Conservation (phyloP, 352 stramenopile species). For the Pythium brachiatum region DNA sequence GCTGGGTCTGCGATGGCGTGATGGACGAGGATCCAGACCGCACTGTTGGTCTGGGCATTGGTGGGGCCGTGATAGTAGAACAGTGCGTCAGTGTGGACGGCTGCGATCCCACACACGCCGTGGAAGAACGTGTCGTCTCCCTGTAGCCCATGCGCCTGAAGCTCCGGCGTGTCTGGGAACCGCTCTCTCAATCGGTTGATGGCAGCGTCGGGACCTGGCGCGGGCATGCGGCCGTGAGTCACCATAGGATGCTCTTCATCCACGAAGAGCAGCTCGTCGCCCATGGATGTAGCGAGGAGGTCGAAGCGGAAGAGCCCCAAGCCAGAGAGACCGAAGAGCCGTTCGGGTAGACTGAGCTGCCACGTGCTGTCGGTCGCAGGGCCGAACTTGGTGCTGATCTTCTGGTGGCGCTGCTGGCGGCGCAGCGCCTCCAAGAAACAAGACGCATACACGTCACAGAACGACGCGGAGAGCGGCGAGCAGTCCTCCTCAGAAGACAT, state of each 20-base stretch:
- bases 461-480: slow-evolving; percentile 4
- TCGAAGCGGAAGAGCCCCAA: slow-evolving; percentile 23
- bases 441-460: slow-evolving; percentile 15
- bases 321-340: slow-evolving; percentile 19
- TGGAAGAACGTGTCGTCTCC: slow-evolving; percentile 18
- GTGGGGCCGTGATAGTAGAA: slow-evolving; percentile 28
- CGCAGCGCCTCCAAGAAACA: slow-evolving; percentile 24
- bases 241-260: slow-evolving; percentile 22
- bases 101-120: slow-evolving; percentile 21
- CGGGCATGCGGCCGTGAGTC: slow-evolving; percentile 5
- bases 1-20: background rate
- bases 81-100: slow-evolving; percentile 16
- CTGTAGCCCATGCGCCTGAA: slow-evolving; percentile 8
- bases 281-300: slow-evolving; percentile 19
- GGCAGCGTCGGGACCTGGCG: slow-evolving; percentile 4
- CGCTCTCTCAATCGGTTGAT: slow-evolving; percentile 10
- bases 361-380: slow-evolving; percentile 11
- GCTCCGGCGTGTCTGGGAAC: slow-evolving; percentile 15
- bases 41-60: slow-evolving; percentile 9
- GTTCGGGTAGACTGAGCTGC: slow-evolving; percentile 18
- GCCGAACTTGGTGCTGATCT: slow-evolving; percentile 14
- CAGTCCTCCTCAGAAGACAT: background rate
- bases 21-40: slow-evolving; percentile 21
- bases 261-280: slow-evolving; percentile 14
- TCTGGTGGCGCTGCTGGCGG: slow-evolving; percentile 19